Evolutionary conservation across 345 rosid genomes (phyloP), one percentile per base, ranked within the genome.

Genomic region (Lepidium didymum): DNA sequence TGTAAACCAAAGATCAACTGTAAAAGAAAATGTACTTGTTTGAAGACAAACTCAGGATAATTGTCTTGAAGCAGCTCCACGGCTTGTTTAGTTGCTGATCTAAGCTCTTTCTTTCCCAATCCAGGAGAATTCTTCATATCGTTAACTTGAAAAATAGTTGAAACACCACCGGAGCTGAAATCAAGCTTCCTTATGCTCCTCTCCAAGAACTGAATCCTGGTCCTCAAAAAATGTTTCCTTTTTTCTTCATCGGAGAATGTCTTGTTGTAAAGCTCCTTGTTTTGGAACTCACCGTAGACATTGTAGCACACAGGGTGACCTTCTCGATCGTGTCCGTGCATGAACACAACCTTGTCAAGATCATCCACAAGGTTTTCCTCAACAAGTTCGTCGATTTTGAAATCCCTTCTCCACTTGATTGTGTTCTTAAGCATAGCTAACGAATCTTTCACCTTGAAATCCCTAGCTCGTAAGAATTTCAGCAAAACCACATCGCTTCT

Each of bases 171-270:
- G n/a, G 96, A 87, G 27, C 75, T 75, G 56, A 92, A 92, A 72
- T 92, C 98, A 6, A 92, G 91, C 82, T 82, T 84, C 81, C 93
- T 79, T 35, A 92, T 90, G 62, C 97, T 88, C 79, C 61, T 85
- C 79, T 92, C 98, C 78, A 92, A 70, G 84, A 92, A 88, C 78
- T 88, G 98, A 82, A 90, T 85, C 83, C 98, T 78, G 81, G 93
- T 86, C 49, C 93, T 74, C 77, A 90, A 62, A 76, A 92, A 92
- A 80, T 74, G 81, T 18, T 42, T 62, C 60, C 96, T 76, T 75
- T 90, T 92, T 53, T 90, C 97, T 21, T 78, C 93, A 72, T 88
- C 90, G 0, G 91, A 72, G 58, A 92, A 90, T 4, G 90, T 77
- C 49, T 85, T 86, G 52, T 83, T 82, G 68, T 90, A 92, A 60